Evolutionary conservation across 1,284 basidiomycete genomes (phyloP).

Genomic region (Serendipita sp.): DNA sequence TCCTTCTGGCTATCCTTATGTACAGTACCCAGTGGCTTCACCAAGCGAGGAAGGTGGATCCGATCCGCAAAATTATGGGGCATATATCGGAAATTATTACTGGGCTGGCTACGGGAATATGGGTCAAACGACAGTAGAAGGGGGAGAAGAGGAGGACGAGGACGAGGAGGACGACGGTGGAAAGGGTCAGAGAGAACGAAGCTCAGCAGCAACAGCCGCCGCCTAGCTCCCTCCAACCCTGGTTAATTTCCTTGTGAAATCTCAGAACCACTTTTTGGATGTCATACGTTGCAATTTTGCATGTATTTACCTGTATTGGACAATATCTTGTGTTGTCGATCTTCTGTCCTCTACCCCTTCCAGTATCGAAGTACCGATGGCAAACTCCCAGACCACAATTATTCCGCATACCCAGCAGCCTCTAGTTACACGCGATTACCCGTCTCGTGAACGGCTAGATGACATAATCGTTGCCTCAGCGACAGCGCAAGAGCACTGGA

Average conservation of each 20-base stretch:
- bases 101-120: neutral
- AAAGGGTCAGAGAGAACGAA: neutral
- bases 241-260: neutral
- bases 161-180: neutral
- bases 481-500: slow-evolving; percentile 63
- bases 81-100: neutral
- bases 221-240: neutral
- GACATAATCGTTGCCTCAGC: slow-evolving; percentile 39
- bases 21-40: neutral
- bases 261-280: too few species aligned
- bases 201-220: neutral
- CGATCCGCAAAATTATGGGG: neutral
- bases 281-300: too few species aligned
- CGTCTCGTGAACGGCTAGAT: slow-evolving; percentile 43
- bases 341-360: neutral
- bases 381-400: slow-evolving; percentile 45
- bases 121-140: neutral
- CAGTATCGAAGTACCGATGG: neutral
- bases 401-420: slow-evolving; percentile 52
- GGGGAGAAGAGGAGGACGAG: neutral
- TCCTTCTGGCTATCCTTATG: neutral
- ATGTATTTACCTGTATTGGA: neutral
- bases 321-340: neutral
- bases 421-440: slow-evolving; percentile 43
- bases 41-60: neutral